These are phyloP conservation scores for Parafenestella ontariensis DNA, from an alignment of 2,329 filamentous ascomycete species.

Conservation along the genomic window DNA sequence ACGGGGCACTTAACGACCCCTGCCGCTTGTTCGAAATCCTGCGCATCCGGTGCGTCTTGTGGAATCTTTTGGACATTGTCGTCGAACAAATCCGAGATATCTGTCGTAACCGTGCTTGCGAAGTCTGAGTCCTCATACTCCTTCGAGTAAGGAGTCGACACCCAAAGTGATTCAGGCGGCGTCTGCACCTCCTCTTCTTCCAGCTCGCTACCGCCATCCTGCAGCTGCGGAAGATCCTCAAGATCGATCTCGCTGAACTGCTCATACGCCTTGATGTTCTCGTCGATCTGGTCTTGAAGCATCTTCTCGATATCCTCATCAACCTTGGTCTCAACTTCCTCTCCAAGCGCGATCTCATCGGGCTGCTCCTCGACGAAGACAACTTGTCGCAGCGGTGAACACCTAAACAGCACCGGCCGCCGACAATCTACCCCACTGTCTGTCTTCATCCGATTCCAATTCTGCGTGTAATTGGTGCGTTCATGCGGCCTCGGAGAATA, in stretches of 20 bases:
- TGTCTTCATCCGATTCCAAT: conserved; percentile 7
- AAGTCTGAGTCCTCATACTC: not conserved
- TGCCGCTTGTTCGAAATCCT: too few species aligned
- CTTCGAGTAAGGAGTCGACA: not conserved
- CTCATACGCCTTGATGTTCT: not conserved
- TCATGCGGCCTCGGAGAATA: not conserved
- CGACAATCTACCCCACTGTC: not conserved
- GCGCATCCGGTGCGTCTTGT: not conserved
- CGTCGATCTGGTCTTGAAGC: not conserved
- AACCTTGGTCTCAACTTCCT: too few species aligned
- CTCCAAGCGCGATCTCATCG: not conserved
- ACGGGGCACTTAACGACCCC: not conserved
- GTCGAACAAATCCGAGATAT: not conserved
- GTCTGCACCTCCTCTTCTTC: not conserved
- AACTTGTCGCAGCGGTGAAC: not conserved
- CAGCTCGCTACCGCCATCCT: not conserved
- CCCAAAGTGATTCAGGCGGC: too few species aligned
- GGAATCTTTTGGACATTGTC: not conserved
- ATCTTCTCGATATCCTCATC: too few species aligned
- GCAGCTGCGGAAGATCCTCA: not conserved
- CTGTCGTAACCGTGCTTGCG: not conserved
- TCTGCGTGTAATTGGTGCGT: conserved; percentile 1
- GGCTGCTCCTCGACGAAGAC: not conserved
- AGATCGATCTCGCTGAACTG: not conserved
- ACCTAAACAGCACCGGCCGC: not conserved